Percentiles rank a stretch among this genome's conserved stretches.
Conservation (phyloP, 371 early-diverging fungal species). For the Mortierella sp. region DNA sequence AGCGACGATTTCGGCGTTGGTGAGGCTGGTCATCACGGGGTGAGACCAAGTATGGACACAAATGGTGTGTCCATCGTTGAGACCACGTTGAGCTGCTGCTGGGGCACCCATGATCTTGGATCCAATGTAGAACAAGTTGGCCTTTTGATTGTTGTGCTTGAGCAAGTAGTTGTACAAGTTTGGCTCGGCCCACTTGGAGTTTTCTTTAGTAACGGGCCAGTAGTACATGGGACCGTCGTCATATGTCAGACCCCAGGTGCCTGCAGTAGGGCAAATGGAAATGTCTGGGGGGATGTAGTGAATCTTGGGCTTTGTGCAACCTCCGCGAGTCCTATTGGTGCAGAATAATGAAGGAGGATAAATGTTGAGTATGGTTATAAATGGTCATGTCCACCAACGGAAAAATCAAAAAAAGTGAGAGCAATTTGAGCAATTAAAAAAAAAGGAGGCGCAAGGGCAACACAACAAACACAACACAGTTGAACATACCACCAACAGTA, state of each 20-base stretch:
- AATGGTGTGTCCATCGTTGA: conserved; percentile 53
- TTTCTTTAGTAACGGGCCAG: conserved; percentile 6
- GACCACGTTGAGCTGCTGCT: background rate
- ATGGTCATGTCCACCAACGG: too few species aligned
- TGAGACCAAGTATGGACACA: conserved; percentile 74
- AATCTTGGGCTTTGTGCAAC: conserved; percentile 6
- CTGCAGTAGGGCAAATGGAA: conserved; percentile 1
- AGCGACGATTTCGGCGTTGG: conserved; percentile 67
- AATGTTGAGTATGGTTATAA: too few species aligned
- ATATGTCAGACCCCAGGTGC: background rate
- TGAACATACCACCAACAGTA: too few species aligned
- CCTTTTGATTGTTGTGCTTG: conserved; percentile 11
- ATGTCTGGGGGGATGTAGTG: conserved; percentile 13
- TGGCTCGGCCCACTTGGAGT: conserved; percentile 17
- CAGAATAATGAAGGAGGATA: background rate
- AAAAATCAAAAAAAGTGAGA: too few species aligned
- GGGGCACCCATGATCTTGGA: conserved; percentile 15
- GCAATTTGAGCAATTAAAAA: too few species aligned
- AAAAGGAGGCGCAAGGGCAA: too few species aligned
- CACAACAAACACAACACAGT: too few species aligned
- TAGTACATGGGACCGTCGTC: conserved; percentile 16
- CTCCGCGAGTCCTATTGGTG: conserved; percentile 2
- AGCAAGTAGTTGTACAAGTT: conserved; percentile 12
- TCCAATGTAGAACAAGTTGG: conserved; percentile 15
- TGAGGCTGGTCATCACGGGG: conserved; percentile 63